Percentiles rank a stretch among this genome's conserved stretches.
These are phyloP conservation scores for Euphorbia schlechtendalii DNA, from an alignment of 441 rosid genomes.

Conservation along the genomic window DNA sequence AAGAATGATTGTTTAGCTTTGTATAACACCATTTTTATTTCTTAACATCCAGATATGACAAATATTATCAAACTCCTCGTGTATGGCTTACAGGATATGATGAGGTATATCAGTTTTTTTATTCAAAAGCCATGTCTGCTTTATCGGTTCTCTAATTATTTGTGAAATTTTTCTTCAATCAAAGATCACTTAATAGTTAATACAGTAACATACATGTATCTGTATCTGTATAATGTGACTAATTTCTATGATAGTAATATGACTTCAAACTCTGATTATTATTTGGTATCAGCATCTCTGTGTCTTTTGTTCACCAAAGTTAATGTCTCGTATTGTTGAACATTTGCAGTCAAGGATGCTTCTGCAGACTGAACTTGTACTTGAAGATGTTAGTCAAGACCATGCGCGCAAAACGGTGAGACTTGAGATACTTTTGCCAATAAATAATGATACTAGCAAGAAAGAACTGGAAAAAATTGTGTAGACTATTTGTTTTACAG, in stretches of 20 bases:
- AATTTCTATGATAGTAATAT: no score
- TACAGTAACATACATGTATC: background rate
- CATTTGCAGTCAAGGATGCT: constrained; percentile 70
- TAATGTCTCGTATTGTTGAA: constrained; percentile 6
- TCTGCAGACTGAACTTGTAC: constrained; percentile 76
- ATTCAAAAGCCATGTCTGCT: constrained; percentile 14
- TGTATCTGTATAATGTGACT: no score
- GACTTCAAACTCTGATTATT: background rate
- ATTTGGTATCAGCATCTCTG: background rate
- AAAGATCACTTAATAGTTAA: background rate
- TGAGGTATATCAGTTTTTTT: constrained; percentile 47
- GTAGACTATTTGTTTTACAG: background rate
- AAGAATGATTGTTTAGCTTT: background rate
- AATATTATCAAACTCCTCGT: constrained; percentile 98
- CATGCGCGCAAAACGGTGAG: constrained; percentile 86
- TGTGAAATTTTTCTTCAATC: background rate
- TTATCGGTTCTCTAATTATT: constrained; percentile 15
- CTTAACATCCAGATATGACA: constrained; percentile 67
- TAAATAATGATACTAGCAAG: background rate
- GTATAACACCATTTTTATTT: background rate
- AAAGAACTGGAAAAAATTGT: background rate
- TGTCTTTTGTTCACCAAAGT: constrained; percentile 5
- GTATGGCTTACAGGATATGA: constrained; percentile 99
- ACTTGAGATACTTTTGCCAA: background rate
- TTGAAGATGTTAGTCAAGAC: constrained; percentile 93